Conservation (phyloP, 73 alveolate genomes). For the Uronychia setigera region DNA sequence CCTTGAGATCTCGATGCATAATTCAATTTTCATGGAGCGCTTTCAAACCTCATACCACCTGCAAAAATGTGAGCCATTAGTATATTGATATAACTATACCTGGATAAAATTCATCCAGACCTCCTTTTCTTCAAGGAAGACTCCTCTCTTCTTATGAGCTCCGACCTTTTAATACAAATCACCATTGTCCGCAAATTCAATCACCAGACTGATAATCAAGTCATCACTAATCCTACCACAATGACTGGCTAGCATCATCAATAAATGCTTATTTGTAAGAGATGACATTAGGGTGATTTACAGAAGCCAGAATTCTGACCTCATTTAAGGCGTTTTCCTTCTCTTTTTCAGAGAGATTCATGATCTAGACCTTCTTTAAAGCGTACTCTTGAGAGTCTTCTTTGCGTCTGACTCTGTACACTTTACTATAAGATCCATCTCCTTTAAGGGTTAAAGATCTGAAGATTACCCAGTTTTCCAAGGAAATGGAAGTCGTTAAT, state of each 20-base stretch:
- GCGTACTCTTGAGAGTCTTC: slow-evolving; percentile 72
- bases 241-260: slow-evolving; percentile 34
- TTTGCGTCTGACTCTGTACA: slow-evolving; percentile 65
- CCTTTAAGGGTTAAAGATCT: no score
- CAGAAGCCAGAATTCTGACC: slow-evolving; percentile 74
- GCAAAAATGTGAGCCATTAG: neutral
- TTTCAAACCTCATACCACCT: slow-evolving; percentile 52
- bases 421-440: slow-evolving; percentile 44
- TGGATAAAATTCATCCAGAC: slow-evolving; percentile 78
- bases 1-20: slow-evolving; percentile 71
- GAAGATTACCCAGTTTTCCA: no score
- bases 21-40: slow-evolving; percentile 72
- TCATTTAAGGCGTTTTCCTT: slow-evolving; percentile 75
- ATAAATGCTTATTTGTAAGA: slow-evolving; percentile 73
- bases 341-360: slow-evolving; percentile 61
- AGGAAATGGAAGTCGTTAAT: no score
- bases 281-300: slow-evolving; percentile 68
- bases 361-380: slow-evolving; percentile 63
- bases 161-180: slow-evolving; percentile 74
- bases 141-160: slow-evolving; percentile 53
- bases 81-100: no score
- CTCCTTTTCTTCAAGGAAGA: slow-evolving; percentile 59
- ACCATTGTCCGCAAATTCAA: slow-evolving; percentile 87
- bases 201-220: slow-evolving; percentile 60
- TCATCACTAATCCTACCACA: slow-evolving; percentile 29